Conservation (phyloP, 2,329 filamentous ascomycete genomes). For the Penicillium sp. region DNA sequence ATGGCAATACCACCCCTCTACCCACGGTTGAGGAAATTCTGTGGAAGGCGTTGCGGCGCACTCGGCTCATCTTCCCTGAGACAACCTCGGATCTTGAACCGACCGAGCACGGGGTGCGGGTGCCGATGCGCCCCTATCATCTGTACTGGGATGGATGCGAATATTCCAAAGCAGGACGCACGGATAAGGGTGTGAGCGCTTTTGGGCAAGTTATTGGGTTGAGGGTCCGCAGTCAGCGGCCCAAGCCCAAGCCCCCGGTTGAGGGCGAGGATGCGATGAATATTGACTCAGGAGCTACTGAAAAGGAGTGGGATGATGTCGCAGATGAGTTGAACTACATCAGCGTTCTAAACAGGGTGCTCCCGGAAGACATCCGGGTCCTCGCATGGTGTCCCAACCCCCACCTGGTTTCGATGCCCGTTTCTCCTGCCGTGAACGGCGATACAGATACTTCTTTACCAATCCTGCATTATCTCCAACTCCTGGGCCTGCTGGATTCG, state of each 20-base stretch:
- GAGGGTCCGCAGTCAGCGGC: constrained; percentile 73
- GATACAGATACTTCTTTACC: constrained; percentile 97
- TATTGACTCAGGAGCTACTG: constrained; percentile 37
- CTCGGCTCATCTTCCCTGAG: constrained; percentile 73
- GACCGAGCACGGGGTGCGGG: constrained; percentile 45
- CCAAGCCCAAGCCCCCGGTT: constrained; percentile 41
- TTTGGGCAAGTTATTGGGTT: constrained; percentile 94
- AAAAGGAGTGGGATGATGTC: constrained; percentile 59
- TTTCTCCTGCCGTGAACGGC: constrained; percentile 85
- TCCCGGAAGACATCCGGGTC: constrained; percentile 84
- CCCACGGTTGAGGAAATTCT: constrained; percentile 89
- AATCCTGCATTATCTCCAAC: constrained; percentile 78
- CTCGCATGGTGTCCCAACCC: constrained; percentile 89
- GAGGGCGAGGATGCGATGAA: constrained; percentile 25
- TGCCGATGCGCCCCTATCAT: constrained; percentile 32
- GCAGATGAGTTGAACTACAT: constrained; percentile 80
- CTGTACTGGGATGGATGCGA: constrained; percentile 80
- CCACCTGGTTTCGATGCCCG: constrained; percentile 80
- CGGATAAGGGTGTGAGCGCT: constrained; percentile 88
- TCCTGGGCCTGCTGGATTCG: constrained; percentile 53
- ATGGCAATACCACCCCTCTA: constrained; percentile 61
- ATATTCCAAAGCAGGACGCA: constrained; percentile 93
- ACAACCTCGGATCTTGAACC: constrained; percentile 42
- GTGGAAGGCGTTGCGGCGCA: constrained; percentile 83
- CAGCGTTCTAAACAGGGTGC: constrained; percentile 75